Conservation (phyloP, 1,284 basidiomycete genomes). For the Serendipita sp. region DNA sequence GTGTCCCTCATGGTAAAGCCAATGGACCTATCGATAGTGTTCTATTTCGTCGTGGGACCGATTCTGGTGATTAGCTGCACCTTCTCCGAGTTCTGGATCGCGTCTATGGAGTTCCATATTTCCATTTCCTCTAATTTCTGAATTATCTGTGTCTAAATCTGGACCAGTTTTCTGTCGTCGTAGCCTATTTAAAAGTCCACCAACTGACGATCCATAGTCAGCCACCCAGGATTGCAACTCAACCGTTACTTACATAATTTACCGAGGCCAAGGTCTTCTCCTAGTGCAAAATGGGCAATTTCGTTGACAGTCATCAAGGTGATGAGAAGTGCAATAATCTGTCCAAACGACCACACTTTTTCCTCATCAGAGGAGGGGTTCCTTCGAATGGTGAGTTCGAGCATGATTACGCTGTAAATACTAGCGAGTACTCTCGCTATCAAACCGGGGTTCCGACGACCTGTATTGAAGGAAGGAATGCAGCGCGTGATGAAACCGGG, state of each 20-base stretch:
- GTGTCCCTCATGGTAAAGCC: too few species aligned
- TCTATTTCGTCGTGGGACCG: too few species aligned
- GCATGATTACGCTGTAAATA: slow-evolving; percentile 4
- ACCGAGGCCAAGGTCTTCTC: background rate
- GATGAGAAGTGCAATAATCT: slow-evolving; percentile 1
- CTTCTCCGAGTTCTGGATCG: too few species aligned
- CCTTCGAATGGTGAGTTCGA: background rate
- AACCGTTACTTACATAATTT: background rate
- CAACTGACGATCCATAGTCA: too few species aligned
- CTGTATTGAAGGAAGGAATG: background rate
- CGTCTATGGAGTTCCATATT: too few species aligned
- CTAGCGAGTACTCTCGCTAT: background rate
- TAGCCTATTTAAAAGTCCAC: too few species aligned
- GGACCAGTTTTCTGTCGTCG: too few species aligned
- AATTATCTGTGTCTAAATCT: too few species aligned
- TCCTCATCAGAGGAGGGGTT: background rate
- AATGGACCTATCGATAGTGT: too few species aligned
- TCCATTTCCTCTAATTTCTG: too few species aligned
- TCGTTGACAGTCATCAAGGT: slow-evolving; percentile 4
- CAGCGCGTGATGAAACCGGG: background rate
- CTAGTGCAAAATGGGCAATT: background rate
- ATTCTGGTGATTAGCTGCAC: too few species aligned
- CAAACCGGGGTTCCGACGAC: background rate
- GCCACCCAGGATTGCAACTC: background rate
- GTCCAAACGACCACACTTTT: slow-evolving; percentile 3